These are phyloP conservation scores for Rhodomyrtus tomentosa DNA, from an alignment of 345 rosid species.

Conservation along the genomic window DNA sequence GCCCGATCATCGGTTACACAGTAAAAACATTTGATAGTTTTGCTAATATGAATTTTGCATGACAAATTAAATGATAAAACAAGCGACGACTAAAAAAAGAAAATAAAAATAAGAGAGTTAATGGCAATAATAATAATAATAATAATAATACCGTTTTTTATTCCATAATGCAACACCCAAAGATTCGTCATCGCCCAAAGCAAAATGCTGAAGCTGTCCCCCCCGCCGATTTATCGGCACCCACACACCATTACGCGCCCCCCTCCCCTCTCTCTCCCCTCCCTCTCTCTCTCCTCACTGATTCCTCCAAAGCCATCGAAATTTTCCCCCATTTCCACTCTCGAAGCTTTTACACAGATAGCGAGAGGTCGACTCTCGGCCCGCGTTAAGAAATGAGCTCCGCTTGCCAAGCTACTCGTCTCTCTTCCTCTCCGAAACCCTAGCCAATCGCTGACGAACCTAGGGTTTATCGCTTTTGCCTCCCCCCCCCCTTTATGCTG, in stretches of 20 bases:
- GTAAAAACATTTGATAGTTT: too few species aligned
- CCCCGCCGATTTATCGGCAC: slow-evolving; percentile 15
- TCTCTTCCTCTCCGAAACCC: neutral
- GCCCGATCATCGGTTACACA: too few species aligned
- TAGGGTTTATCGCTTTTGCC: neutral
- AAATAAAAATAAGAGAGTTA: too few species aligned
- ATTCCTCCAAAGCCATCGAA: neutral
- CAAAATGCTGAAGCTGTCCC: neutral
- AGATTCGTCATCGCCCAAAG: neutral
- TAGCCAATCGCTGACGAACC: slow-evolving; percentile 7
- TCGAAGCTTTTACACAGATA: neutral
- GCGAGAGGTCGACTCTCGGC: neutral
- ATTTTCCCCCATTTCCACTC: neutral
- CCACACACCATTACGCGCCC: slow-evolving; percentile 1
- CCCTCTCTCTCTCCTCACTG: slow-evolving; percentile 4
- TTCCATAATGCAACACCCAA: neutral
- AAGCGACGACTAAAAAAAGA: too few species aligned
- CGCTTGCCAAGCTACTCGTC: neutral
- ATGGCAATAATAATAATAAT: neutral
- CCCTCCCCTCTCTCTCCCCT: neutral
- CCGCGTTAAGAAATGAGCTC: neutral
- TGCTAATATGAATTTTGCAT: too few species aligned
- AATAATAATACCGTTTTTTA: neutral
- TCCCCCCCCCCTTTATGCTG: neutral
- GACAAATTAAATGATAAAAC: too few species aligned